phyloP scores from a whole-genome alignment of 805 yeast genomes.

The Jamesozyma spencerorum region DNA sequence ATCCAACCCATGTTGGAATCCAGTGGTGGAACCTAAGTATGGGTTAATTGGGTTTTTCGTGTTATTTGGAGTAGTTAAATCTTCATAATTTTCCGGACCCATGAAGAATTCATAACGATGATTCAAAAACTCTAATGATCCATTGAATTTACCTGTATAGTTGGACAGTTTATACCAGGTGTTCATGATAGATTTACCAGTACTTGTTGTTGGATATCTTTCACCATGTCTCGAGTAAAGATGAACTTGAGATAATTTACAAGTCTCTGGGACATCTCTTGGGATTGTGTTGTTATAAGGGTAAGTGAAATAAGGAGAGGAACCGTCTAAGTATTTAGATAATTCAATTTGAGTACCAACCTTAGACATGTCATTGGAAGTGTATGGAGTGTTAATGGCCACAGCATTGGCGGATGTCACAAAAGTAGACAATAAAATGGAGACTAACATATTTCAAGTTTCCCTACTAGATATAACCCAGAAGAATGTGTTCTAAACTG shows the following conservation, averaged over 20 bases:
- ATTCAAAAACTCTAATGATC: slow-evolving; percentile 43
- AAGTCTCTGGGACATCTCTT: slow-evolving; percentile 37
- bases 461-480: too few species aligned
- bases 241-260: slow-evolving; percentile 58
- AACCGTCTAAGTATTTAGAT: slow-evolving; percentile 43
- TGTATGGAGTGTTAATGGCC: slow-evolving; percentile 59
- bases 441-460: not conserved
- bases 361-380: slow-evolving; percentile 38
- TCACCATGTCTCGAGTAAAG: slow-evolving; percentile 60
- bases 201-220: slow-evolving; percentile 51
- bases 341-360: slow-evolving; percentile 27
- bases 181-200: slow-evolving; percentile 31
- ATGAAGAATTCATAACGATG: slow-evolving; percentile 37
- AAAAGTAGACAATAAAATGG: not conserved
- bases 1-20: slow-evolving; percentile 37
- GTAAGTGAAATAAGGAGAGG: slow-evolving; percentile 46
- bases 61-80: slow-evolving; percentile 28
- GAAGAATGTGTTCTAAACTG: too few species aligned
- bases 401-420: slow-evolving; percentile 40
- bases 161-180: slow-evolving; percentile 13
- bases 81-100: slow-evolving; percentile 34
- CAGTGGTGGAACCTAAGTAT: slow-evolving; percentile 41
- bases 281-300: slow-evolving; percentile 45
- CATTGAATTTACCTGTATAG: slow-evolving; percentile 32
- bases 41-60: slow-evolving; percentile 21